These are phyloP conservation scores for Penicillium desertorum DNA, from an alignment of 495 filamentous ascomycete genomes.

Conservation along the genomic window DNA sequence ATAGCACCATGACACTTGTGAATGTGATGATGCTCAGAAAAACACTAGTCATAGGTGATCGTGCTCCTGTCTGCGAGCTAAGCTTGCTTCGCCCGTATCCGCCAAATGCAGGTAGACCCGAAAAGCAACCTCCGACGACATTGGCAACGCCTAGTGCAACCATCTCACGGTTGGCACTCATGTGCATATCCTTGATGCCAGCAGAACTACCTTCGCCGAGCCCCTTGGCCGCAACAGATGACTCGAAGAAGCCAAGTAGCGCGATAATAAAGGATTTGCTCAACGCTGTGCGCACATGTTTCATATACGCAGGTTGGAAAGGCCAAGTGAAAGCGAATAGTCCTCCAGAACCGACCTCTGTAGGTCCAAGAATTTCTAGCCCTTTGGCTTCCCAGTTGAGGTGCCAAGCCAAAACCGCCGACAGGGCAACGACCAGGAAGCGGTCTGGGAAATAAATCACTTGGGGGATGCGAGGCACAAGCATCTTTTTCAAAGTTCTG, in stretches of 20 bases:
- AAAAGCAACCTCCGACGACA: conserved; percentile 84
- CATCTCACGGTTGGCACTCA: conserved; percentile 92
- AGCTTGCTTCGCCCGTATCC: conserved; percentile 96
- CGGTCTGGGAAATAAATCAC: conserved; percentile 92
- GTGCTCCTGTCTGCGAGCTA: conserved; percentile 86
- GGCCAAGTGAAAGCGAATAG: conserved; percentile 84
- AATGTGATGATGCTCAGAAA: conserved; percentile 81
- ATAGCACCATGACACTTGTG: conserved; percentile 71
- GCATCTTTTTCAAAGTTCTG: conserved; percentile 75
- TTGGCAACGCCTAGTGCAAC: conserved; percentile 92
- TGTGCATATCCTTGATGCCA: conserved; percentile 68
- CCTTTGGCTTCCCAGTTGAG: conserved; percentile 79
- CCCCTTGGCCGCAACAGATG: conserved; percentile 93
- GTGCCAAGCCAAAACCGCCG: conserved; percentile 75
- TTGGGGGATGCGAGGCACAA: conserved; percentile 76
- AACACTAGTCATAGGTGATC: conserved; percentile 87
- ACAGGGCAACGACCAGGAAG: conserved; percentile 84
- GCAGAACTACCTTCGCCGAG: conserved; percentile 61
- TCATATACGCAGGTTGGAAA: conserved; percentile 69
- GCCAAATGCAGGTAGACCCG: conserved; percentile 88
- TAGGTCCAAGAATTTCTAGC: conserved; percentile 77
- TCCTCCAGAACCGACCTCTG: conserved; percentile 58
- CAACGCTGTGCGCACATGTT: conserved; percentile 81
- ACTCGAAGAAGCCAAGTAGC: conserved; percentile 96
- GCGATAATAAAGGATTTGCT: conserved; percentile 92